A percentile compares a stretch with the other conserved stretches of the same genome.
Evolutionary conservation across 805 yeast genomes (phyloP).

Genomic region (Nakazawaea ambrosiae): DNA sequence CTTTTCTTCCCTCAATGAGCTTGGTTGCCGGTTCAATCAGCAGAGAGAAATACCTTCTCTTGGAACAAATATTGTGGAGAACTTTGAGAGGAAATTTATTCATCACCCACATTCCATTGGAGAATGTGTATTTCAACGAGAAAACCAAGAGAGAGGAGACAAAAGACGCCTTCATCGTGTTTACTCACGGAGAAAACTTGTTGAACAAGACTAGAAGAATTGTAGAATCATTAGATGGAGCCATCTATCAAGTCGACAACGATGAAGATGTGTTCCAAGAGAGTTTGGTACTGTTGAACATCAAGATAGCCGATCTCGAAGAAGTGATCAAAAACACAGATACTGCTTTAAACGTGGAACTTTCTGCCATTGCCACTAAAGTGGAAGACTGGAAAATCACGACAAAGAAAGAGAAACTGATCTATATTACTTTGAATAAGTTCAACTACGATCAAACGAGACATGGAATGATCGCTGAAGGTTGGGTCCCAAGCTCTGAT

Average conservation of each 20-base stretch:
- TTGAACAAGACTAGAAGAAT: constrained; percentile 66
- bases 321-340: constrained; percentile 60
- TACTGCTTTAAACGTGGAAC: constrained; percentile 67
- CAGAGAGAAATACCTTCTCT: constrained; percentile 56
- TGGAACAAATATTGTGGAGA: constrained; percentile 88
- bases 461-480: constrained; percentile 87
- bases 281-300: constrained; percentile 44
- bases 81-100: constrained; percentile 86
- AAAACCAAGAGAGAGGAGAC: constrained; percentile 45
- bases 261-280: constrained; percentile 32
- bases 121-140: constrained; percentile 57
- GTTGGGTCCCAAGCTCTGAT: constrained; percentile 90
- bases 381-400: constrained; percentile 67
- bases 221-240: constrained; percentile 85
- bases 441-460: constrained; percentile 80
- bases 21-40: constrained; percentile 78
- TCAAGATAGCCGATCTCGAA: constrained; percentile 28
- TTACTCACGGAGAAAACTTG: constrained; percentile 82
- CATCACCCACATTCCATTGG: constrained; percentile 68
- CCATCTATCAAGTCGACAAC: constrained; percentile 51
- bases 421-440: constrained; percentile 69
- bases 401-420: constrained; percentile 73
- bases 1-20: constrained; percentile 27
- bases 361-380: constrained; percentile 69
- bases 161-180: constrained; percentile 80